Conservation (phyloP, 2,329 filamentous ascomycete species). For the Colletotrichum eremochloae region DNA sequence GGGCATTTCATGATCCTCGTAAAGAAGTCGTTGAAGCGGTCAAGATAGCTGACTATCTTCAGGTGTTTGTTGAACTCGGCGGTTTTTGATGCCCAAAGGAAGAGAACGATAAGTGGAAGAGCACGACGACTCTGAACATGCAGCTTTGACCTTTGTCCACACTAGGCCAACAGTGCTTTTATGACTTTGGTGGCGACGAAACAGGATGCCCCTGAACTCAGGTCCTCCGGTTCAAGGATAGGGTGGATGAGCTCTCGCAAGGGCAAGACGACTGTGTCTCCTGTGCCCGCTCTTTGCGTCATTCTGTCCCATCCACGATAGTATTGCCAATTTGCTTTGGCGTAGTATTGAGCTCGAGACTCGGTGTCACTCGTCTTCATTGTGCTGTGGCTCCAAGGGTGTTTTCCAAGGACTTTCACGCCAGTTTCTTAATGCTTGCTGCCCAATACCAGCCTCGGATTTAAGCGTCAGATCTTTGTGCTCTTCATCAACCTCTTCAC, state of each 20-base stretch:
- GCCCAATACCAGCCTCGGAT: not conserved
- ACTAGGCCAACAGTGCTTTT: not conserved
- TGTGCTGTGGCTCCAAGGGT: not conserved
- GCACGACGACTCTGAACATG: not conserved
- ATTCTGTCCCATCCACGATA: not conserved
- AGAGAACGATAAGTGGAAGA: constrained; percentile 1
- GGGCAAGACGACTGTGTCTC: not conserved
- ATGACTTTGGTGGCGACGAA: not conserved
- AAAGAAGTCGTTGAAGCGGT: no score
- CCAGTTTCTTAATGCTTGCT: not conserved
- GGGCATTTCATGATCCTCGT: not conserved
- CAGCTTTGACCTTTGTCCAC: not conserved
- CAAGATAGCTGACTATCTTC: constrained; percentile 4
- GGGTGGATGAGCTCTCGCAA: not conserved
- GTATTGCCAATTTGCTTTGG: not conserved
- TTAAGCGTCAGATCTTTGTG: no score
- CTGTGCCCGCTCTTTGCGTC: not conserved
- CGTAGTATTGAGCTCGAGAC: not conserved
- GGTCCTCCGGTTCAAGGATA: not conserved
- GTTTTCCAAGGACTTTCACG: not conserved
- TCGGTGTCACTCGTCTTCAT: not conserved
- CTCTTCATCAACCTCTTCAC: not conserved
- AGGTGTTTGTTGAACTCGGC: not conserved
- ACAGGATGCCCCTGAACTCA: no score
- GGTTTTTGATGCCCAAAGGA: not conserved